Percentiles rank a stretch among this genome's conserved stretches.
These are phyloP conservation scores for Xylariaceae sp. DNA, from an alignment of 2,329 filamentous ascomycete species.

Conservation along the genomic window DNA sequence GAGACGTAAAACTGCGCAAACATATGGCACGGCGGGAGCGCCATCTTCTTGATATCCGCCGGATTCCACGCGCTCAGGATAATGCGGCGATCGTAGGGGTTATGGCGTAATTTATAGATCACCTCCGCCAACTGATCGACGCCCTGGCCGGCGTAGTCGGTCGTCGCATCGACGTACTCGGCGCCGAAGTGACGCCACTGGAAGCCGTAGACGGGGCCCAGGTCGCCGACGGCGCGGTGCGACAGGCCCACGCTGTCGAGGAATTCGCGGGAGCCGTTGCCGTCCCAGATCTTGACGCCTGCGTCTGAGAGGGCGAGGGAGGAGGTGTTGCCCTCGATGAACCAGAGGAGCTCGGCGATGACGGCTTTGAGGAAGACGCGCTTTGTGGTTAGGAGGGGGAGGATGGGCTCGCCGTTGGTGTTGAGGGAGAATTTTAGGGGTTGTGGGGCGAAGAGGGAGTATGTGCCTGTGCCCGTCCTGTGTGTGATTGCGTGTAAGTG, in stretches of 20 bases:
- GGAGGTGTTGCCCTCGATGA: slow-evolving; percentile 78
- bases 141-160: slow-evolving; percentile 82
- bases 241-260: slow-evolving; percentile 79
- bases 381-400: slow-evolving; percentile 95
- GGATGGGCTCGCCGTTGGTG: slow-evolving; percentile 54
- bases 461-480: slow-evolving; percentile 89
- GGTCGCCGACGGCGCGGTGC: slow-evolving; percentile 78
- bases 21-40: slow-evolving; percentile 75
- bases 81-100: slow-evolving; percentile 83
- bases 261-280: slow-evolving; percentile 85
- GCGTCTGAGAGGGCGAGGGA: slow-evolving; percentile 69
- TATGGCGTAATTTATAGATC: slow-evolving; percentile 76
- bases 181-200: slow-evolving; percentile 99
- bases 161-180: slow-evolving; percentile 70
- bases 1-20: slow-evolving; percentile 78
- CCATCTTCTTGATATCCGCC: slow-evolving; percentile 67
- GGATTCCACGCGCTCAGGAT: slow-evolving; percentile 95
- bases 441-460: slow-evolving; percentile 79
- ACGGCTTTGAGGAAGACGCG: slow-evolving; percentile 91
- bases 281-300: slow-evolving; percentile 97
- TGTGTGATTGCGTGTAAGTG: background rate
- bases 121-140: slow-evolving; percentile 91
- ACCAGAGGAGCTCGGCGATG: slow-evolving; percentile 92
- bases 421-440: slow-evolving; percentile 84
- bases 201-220: slow-evolving; percentile 96